phyloP scores from a whole-genome alignment of 495 filamentous ascomycete species.

The Podospora conica region DNA sequence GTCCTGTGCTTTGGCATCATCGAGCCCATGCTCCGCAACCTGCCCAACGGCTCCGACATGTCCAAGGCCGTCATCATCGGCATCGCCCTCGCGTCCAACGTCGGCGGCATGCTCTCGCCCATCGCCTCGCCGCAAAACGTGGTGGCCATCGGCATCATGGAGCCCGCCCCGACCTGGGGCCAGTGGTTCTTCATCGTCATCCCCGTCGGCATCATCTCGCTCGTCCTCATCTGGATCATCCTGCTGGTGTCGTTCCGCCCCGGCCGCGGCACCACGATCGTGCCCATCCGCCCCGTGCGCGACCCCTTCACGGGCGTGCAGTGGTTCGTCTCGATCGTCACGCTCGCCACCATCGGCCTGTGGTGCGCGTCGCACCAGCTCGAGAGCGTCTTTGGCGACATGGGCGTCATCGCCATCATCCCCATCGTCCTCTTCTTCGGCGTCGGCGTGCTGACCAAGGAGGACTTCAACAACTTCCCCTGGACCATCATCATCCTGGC shows the following conservation, averaged over 20 bases:
- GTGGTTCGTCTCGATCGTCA: conserved; percentile 84
- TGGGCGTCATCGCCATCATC: conserved; percentile 97
- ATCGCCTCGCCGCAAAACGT: conserved; percentile 98
- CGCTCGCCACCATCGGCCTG: conserved; percentile 77
- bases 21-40: conserved; percentile 89
- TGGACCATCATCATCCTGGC: conserved; percentile 99
- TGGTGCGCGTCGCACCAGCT: conserved; percentile 93
- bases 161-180: conserved; percentile 81
- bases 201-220: conserved; percentile 85
- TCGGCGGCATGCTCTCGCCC: conserved; percentile 91
- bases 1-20: conserved; percentile 99
- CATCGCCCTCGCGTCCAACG: conserved; percentile 91
- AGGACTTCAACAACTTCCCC: conserved; percentile 99
- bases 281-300: conserved; percentile 81
- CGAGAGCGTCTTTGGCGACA: conserved; percentile 84
- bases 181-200: conserved; percentile 95
- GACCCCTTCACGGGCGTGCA: conserved; percentile 86
- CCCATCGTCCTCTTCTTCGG: conserved; percentile 95
- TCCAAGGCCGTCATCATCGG: conserved; percentile 93
- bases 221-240: conserved; percentile 83
- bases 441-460: conserved; percentile 93
- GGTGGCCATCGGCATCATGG: conserved; percentile 92
- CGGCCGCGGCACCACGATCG: conserved; percentile 77
- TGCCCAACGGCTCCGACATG: conserved; percentile 83
- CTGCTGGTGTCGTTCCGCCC: conserved; percentile 81